Conservation (phyloP, 2,329 filamentous ascomycete species). For the Pestalotiopsis sp. region DNA sequence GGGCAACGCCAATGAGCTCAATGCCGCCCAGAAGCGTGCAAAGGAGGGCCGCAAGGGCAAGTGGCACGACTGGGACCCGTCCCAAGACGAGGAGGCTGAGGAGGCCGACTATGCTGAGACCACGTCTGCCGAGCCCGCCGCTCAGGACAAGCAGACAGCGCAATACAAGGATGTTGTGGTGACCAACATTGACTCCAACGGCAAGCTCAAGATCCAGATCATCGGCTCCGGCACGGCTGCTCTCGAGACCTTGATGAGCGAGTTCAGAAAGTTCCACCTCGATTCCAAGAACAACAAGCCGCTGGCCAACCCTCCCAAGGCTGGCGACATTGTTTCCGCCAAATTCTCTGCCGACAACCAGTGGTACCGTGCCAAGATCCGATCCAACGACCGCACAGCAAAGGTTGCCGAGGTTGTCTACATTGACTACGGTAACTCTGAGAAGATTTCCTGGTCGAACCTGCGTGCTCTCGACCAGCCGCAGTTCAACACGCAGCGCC, state of each 20-base stretch:
- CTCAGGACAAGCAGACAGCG: constrained; percentile 65
- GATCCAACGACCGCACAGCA: constrained; percentile 87
- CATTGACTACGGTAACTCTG: constrained; percentile 95
- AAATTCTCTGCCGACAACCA: constrained; percentile 87
- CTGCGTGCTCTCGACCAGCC: constrained; percentile 79
- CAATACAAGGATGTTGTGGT: constrained; percentile 95
- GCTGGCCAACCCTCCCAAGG: constrained; percentile 78
- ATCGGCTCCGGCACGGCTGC: constrained; percentile 84
- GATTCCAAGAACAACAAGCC: constrained; percentile 79
- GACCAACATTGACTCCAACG: constrained; percentile 83
- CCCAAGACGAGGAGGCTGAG: constrained; percentile 71
- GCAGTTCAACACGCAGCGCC: constrained; percentile 79
- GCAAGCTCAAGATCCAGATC: constrained; percentile 87
- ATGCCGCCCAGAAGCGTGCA: constrained; percentile 83
- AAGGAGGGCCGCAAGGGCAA: constrained; percentile 87
- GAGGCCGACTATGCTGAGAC: constrained; percentile 52
- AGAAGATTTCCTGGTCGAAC: constrained; percentile 81
- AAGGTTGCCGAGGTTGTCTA: constrained; percentile 91
- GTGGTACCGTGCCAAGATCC: constrained; percentile 92
- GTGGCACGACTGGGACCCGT: constrained; percentile 95
- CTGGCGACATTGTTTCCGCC: constrained; percentile 88
- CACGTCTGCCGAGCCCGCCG: constrained; percentile 52
- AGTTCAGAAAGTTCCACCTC: constrained; percentile 89
- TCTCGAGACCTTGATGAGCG: constrained; percentile 84
- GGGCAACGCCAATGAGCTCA: constrained; percentile 84